A percentile compares a stretch with the other conserved stretches of the same genome.
Evolutionary conservation across 768 basidiomycete genomes (phyloP).

Genomic region (Mycena crocata): DNA sequence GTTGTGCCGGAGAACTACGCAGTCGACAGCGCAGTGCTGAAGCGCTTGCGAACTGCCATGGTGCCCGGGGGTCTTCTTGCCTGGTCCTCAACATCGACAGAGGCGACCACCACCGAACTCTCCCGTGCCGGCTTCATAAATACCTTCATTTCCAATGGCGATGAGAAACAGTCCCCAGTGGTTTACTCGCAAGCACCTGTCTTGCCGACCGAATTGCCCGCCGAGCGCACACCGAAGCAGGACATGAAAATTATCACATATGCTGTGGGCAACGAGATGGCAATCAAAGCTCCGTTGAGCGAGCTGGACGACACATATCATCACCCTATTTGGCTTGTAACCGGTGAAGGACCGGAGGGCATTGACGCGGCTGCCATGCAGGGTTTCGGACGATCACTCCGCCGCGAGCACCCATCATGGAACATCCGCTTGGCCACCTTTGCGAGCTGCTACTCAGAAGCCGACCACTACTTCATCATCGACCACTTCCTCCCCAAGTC

Average conservation of each 20-base stretch:
- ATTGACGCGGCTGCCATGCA: neutral
- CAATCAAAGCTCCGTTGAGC: neutral
- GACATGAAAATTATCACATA: neutral
- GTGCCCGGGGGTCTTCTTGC: neutral
- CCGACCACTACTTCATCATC: neutral
- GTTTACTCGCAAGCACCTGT: neutral
- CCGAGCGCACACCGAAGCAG: neutral
- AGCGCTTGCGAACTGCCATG: neutral
- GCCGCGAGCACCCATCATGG: neutral
- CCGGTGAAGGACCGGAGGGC: neutral
- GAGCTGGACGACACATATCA: neutral
- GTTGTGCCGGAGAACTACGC: neutral
- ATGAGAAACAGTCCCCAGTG: no score
- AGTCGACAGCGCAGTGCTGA: neutral
- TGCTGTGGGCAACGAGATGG: neutral
- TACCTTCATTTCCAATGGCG: neutral
- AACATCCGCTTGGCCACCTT: slow-evolving; percentile 2
- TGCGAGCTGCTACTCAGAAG: neutral
- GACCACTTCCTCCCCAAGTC: neutral
- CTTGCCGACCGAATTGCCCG: neutral
- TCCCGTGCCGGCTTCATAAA: neutral
- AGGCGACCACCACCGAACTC: neutral
- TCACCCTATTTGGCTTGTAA: neutral
- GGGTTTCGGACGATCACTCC: neutral
- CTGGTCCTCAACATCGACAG: neutral